These are phyloP conservation scores for Epicoccum nigrum DNA, from an alignment of 2,329 filamentous ascomycete genomes.

Conservation along the genomic window DNA sequence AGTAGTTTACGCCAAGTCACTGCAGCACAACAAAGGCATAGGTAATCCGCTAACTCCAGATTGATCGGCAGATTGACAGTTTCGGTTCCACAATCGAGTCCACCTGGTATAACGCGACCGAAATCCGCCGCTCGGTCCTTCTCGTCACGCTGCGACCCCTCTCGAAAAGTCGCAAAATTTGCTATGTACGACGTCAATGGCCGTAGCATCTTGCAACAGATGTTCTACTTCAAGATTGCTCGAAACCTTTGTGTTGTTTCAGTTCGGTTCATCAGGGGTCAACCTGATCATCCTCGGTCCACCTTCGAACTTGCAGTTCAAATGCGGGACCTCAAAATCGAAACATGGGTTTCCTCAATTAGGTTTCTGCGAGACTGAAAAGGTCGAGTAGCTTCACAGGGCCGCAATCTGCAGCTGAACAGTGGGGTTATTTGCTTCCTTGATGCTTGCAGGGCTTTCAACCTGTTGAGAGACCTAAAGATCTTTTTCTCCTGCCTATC, in stretches of 20 bases:
- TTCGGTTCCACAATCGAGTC: not conserved
- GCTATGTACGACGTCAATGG: not conserved
- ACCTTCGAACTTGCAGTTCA: slow-evolving; percentile 3
- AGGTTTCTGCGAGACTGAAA: not conserved
- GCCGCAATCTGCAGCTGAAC: not conserved
- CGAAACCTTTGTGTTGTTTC: not conserved
- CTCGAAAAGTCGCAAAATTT: not conserved
- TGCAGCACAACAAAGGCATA: slow-evolving; percentile 1
- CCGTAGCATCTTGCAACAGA: not conserved
- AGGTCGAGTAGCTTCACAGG: not conserved
- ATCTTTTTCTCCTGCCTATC: too few species aligned
- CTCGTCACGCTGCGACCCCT: not conserved
- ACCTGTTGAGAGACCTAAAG: too few species aligned
- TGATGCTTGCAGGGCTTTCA: too few species aligned
- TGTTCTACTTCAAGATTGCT: not conserved
- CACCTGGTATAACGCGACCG: slow-evolving; percentile 1
- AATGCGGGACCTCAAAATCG: not conserved
- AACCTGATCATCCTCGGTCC: slow-evolving; percentile 1
- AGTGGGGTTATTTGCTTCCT: too few species aligned
- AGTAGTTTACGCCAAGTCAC: not conserved
- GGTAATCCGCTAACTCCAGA: not conserved
- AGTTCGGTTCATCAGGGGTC: not conserved
- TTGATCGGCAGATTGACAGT: slow-evolving; percentile 2
- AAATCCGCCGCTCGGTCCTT: not conserved
- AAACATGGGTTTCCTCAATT: not conserved